Percentiles rank a stretch among this genome's conserved stretches.
phyloP scores from a whole-genome alignment of 139 green algal species.

The Gonium pectorale region DNA sequence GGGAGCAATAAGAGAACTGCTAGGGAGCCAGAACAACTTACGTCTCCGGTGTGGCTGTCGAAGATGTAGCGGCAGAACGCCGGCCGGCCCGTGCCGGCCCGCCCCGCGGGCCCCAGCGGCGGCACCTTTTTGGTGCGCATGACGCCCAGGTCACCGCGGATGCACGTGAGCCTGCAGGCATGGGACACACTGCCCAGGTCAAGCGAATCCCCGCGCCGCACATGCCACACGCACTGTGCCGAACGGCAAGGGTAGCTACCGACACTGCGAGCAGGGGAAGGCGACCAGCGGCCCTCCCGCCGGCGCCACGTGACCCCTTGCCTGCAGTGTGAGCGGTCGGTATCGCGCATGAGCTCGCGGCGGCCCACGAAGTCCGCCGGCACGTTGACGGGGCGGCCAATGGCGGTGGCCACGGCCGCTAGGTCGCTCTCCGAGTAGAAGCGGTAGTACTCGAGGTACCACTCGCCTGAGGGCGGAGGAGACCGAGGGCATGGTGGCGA shows the following conservation, averaged over 20 bases:
- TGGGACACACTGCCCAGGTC: no score
- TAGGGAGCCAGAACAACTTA: neutral
- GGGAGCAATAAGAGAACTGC: neutral
- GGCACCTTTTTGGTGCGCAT: conserved; percentile 22
- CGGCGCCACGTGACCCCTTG: neutral
- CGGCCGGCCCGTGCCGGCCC: neutral
- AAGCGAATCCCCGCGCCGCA: no score
- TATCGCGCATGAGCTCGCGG: conserved; percentile 34
- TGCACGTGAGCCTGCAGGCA: neutral
- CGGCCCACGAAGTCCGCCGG: neutral
- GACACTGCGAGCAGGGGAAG: neutral
- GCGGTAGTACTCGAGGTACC: conserved; percentile 46
- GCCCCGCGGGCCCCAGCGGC: neutral
- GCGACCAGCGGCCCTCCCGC: neutral
- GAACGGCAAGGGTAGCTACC: no score
- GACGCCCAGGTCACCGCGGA: conserved; percentile 18
- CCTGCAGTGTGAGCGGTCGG: conserved; percentile 33
- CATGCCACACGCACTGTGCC: no score
- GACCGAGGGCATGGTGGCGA: neutral
- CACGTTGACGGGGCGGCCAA: neutral
- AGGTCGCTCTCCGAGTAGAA: conserved; percentile 24
- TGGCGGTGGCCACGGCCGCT: neutral
- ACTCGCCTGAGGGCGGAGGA: conserved; percentile 17
- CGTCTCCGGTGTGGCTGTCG: conserved; percentile 19
- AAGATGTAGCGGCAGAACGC: conserved; percentile 37